These are phyloP conservation scores for Gentiana straminea DNA, from an alignment of 257 asterid genomes.

Conservation along the genomic window DNA sequence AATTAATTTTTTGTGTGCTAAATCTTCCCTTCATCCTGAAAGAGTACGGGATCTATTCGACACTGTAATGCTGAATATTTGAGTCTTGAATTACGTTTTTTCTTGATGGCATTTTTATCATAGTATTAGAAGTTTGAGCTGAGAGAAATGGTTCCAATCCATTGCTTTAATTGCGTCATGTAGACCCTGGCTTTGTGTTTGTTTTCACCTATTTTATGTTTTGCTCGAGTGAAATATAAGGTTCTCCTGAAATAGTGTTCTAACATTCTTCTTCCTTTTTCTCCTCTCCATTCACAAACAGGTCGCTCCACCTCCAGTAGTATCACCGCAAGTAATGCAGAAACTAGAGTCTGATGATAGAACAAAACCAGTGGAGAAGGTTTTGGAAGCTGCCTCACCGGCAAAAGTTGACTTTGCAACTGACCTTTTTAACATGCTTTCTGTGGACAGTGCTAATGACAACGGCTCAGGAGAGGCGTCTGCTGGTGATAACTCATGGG, in stretches of 20 bases:
- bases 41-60: no score
- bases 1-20: no score
- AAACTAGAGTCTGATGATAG: constrained; percentile 41
- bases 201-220: not conserved
- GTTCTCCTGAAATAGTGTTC: not conserved
- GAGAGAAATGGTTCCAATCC: no score
- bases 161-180: not conserved
- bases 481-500: constrained; percentile 76
- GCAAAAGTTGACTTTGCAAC: constrained; percentile 84
- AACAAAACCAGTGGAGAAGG: constrained; percentile 39
- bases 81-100: no score
- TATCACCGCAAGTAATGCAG: constrained; percentile 36
- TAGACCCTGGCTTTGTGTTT: not conserved
- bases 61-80: no score
- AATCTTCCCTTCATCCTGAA: no score
- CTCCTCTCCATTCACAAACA: constrained; percentile 17
- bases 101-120: no score
- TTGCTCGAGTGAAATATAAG: not conserved
- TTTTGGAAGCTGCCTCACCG: constrained; percentile 36
- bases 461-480: constrained; percentile 41
- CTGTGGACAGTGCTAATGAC: constrained; percentile 58
- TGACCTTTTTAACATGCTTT: constrained; percentile 86
- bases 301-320: constrained; percentile 50
- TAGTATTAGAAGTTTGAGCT: no score
- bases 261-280: not conserved